Base-by-base conservation (phyloP, 768 basidiomycete species). In the Trametes maxima region DNA sequence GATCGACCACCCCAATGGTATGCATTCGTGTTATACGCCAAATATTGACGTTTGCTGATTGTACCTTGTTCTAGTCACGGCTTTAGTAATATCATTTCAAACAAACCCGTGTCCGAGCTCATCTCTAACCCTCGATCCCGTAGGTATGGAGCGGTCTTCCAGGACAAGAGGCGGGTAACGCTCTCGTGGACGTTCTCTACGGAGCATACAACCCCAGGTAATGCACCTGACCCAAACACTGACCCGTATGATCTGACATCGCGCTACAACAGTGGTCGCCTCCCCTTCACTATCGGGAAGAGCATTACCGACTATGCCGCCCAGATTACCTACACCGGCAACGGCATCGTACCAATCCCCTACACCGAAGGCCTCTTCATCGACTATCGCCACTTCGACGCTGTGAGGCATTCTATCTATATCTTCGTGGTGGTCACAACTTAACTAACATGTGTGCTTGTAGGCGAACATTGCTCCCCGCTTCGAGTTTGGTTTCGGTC, bases 401-500 rank as follows among this genome's bases (percentile, higher is more conserved):
- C 68, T 19, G 67, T 75, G 36, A 33, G 68, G 60, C 3, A 14
- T 24, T 1, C 59, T 21, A 3, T 24, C 25, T 12, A 4, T 16
- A 7, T 37, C 0, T 2, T 33, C 8, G 22, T 5, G 21, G 5
- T 8, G 14, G 35, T 10, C 17, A 25, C 10, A n/a, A 16, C 7
- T 10, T 49, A 16, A 49, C 16, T 49, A 16, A 49, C 28, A 28
- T 5, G 5, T 5, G 5, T 42, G 22, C 17, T 24, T 14, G 17
- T 36, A 87, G 82, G 75, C 82, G 69, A 82, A 85, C 60, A 90
- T 92, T 58, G 79, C 80, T 0, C 92, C 92, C 0, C 88, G 89
- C 36, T 93, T 85, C 66, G 90, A 92, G 68, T 97, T 96, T 70
- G 94, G 94, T 4, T 95, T 86, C 68, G 94, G 94, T 0, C 71